Base-by-base conservation (phyloP, 305 asterid species). In the Fraxinus sp. region DNA sequence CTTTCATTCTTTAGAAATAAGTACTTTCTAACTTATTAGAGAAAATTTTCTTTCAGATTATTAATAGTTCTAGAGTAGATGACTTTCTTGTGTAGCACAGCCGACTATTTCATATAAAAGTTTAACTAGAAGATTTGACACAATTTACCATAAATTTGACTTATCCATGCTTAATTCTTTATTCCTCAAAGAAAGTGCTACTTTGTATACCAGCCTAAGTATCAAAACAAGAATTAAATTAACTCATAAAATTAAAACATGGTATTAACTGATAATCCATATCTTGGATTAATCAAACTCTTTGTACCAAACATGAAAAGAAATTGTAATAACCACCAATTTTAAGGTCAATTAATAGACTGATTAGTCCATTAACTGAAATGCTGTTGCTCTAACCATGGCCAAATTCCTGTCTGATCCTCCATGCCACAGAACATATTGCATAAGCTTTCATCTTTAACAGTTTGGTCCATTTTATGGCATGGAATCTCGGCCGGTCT, bases 341-440 rank as follows among this genome's bases (percentile, higher is more conserved):
- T 49, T 35, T 36, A 57, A 71, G 74, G 28, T 75, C 22, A 36
- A 36, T 57, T 5, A 10, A 22, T 33, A 62, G 22, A 13, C 1
- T 5, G 36, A 46, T 20, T 76, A 35, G 68, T 30, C 20, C 39
- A 41, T 82, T 85, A 91, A 81, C 86, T 85, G 89, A 90, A 90
- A 80, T 91, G 87, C 5, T 88, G 92, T 26, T 89, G 91, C 37
- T 91, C 95, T 30, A 91, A 88, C 95, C 95, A 91, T 26, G 95
- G 92, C 95, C 95, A 91, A 88, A 91, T 89, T 77, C 89, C 91
- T 8, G 91, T 85, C 76, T 91, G 93, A 83, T 91, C 95, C 82
- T 91, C 95, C 87, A 89, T 87, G 33, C 91, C 92, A 49, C 88
- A 84, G 68, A 91, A 89, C 92, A 91, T 89, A 75, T 88, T 91